Conservation (phyloP, 2,329 filamentous ascomycete genomes). For the Colletotrichum somersetense region DNA sequence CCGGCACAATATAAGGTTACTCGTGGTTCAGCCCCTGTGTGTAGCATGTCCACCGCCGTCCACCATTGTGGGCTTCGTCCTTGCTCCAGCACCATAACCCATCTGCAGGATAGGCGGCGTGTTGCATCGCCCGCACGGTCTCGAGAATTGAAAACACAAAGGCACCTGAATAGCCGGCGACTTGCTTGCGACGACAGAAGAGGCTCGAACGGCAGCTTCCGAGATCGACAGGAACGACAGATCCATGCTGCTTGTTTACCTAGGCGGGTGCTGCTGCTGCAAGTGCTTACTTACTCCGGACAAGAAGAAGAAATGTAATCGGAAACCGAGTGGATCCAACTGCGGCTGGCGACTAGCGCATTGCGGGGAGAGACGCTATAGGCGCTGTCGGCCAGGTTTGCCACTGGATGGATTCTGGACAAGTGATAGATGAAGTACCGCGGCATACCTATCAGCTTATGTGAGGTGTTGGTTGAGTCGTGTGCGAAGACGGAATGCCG, state of each 20-base stretch:
- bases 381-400: conserved; percentile 21
- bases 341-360: conserved; percentile 39
- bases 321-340: conserved; percentile 12
- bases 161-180: background rate
- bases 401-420: background rate
- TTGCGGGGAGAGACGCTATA: conserved; percentile 31
- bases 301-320: background rate
- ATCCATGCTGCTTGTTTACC: background rate
- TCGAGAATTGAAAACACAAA: background rate
- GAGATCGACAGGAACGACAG: conserved; percentile 28
- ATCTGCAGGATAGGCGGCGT: background rate
- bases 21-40: background rate
- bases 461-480: background rate
- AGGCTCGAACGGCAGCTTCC: background rate
- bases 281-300: background rate
- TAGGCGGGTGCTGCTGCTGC: background rate
- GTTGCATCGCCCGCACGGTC: background rate
- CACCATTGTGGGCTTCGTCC: background rate
- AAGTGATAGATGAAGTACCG: too few relatives aligned
- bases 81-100: background rate
- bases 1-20: background rate
- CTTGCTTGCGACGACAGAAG: background rate
- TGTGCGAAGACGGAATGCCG: background rate
- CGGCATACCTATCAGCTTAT: background rate
- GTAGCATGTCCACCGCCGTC: background rate